These are phyloP conservation scores for Calonectria hongkongensis DNA, from an alignment of 2,329 filamentous ascomycete species.

Conservation along the genomic window DNA sequence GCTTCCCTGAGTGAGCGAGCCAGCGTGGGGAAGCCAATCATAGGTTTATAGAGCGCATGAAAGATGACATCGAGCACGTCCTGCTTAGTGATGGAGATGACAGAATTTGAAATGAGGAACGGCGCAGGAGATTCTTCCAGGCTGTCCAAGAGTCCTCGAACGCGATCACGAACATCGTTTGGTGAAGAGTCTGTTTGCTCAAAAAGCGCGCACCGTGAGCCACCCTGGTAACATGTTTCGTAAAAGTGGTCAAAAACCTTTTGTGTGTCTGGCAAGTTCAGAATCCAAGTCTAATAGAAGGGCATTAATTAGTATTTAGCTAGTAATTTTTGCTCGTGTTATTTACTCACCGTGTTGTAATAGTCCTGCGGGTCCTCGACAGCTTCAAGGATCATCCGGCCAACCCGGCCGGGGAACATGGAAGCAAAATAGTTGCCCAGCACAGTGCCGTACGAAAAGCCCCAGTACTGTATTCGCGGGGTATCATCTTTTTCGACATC, in stretches of 20 bases:
- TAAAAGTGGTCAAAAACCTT: slow-evolving; percentile 59
- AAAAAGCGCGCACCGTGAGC: slow-evolving; percentile 56
- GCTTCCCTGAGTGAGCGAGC: slow-evolving; percentile 41
- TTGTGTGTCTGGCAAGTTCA: slow-evolving; percentile 62
- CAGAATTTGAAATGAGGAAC: slow-evolving; percentile 43
- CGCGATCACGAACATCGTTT: slow-evolving; percentile 57
- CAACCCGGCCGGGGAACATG: slow-evolving; percentile 61
- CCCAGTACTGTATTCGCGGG: slow-evolving; percentile 66
- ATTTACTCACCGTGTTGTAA: slow-evolving; percentile 40
- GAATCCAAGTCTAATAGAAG: slow-evolving; percentile 57
- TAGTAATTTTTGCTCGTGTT: too few relatives aligned
- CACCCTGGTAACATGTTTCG: slow-evolving; percentile 59
- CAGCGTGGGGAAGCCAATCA: slow-evolving; percentile 38
- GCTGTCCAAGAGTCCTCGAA: slow-evolving; percentile 56
- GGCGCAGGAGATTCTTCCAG: slow-evolving; percentile 56
- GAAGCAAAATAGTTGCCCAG: slow-evolving; percentile 61
- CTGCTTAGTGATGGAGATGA: slow-evolving; percentile 56
- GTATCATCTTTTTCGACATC: slow-evolving; percentile 32
- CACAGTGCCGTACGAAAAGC: slow-evolving; percentile 67
- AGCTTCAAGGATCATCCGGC: slow-evolving; percentile 64
- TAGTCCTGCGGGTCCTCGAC: slow-evolving; percentile 63
- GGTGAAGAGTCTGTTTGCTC: slow-evolving; percentile 50
- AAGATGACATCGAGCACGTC: slow-evolving; percentile 57
- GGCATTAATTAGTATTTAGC: neutral
- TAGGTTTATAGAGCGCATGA: slow-evolving; percentile 57